These are phyloP conservation scores for Artomyces pyxidatus DNA, from an alignment of 768 basidiomycete species.

Conservation along the genomic window DNA sequence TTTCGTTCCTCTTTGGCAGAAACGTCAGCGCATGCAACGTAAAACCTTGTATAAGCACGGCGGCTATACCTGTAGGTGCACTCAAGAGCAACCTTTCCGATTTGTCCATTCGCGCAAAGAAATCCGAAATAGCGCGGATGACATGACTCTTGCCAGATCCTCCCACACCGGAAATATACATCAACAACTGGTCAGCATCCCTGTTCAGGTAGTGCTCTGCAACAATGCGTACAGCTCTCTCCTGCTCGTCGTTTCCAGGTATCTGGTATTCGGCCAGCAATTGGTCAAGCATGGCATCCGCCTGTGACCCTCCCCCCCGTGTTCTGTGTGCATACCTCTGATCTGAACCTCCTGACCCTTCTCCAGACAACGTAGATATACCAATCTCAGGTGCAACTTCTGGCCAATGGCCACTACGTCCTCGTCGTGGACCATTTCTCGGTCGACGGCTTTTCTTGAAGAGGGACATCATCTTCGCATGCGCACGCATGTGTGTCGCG, in stretches of 20 bases:
- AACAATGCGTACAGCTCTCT: not conserved
- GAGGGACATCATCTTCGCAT: too few species aligned
- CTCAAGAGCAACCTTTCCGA: slow-evolving; percentile 11
- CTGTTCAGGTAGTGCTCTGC: not conserved
- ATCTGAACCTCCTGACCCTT: not conserved
- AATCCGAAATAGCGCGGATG: slow-evolving; percentile 14
- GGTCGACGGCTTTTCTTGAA: not conserved
- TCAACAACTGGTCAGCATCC: not conserved
- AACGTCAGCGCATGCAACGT: slow-evolving; percentile 24
- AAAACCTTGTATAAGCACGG: slow-evolving; percentile 20
- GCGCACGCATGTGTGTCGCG: too few species aligned
- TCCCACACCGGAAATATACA: not conserved
- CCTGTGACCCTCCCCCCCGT: not conserved
- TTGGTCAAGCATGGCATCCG: not conserved
- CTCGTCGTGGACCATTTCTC: not conserved
- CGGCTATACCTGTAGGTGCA: slow-evolving; percentile 26
- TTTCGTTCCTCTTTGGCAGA: slow-evolving; percentile 1
- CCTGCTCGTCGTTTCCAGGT: not conserved
- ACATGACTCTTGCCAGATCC: slow-evolving; percentile 14
- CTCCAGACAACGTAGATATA: too few species aligned
- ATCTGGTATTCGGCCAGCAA: not conserved
- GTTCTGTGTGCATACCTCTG: not conserved
- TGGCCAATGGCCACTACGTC: not conserved
- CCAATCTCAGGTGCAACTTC: not conserved
- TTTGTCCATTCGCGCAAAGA: slow-evolving; percentile 12